phyloP scores from a whole-genome alignment of 306 rosid species.

The Prunus mira region DNA sequence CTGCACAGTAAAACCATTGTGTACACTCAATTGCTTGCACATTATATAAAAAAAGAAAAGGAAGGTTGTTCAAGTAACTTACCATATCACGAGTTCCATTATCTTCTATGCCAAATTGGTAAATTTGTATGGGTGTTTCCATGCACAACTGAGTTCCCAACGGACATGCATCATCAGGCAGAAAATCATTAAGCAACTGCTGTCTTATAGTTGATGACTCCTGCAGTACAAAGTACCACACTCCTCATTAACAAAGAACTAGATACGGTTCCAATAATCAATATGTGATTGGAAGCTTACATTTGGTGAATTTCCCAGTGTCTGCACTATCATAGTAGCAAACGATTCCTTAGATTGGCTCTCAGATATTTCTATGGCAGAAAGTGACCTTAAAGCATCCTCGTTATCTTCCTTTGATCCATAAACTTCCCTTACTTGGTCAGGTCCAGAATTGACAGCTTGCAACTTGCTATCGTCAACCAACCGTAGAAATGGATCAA shows the following conservation, averaged over 20 bases:
- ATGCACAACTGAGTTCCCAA: slow-evolving; percentile 49
- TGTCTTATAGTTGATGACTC: slow-evolving; percentile 41
- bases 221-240: neutral
- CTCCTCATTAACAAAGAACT: neutral
- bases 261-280: neutral
- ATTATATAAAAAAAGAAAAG: neutral
- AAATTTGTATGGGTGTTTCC: slow-evolving; percentile 40
- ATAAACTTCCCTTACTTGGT: slow-evolving; percentile 34
- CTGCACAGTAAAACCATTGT: slow-evolving; percentile 35
- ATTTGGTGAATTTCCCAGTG: slow-evolving; percentile 40
- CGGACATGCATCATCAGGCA: slow-evolving; percentile 52
- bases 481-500: slow-evolving; percentile 74
- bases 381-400: slow-evolving; percentile 48
- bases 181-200: slow-evolving; percentile 51
- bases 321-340: slow-evolving; percentile 51
- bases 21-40: slow-evolving; percentile 4
- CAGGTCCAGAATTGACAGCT: slow-evolving; percentile 30
- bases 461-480: slow-evolving; percentile 66
- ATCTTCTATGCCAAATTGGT: slow-evolving; percentile 39
- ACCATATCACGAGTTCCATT: slow-evolving; percentile 45
- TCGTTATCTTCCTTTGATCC: slow-evolving; percentile 82
- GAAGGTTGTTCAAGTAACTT: slow-evolving; percentile 15
- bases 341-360: slow-evolving; percentile 44
- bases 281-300: slow-evolving; percentile 25
- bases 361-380: slow-evolving; percentile 30